Evolutionary conservation across 768 basidiomycete genomes (phyloP).

Genomic region (Pisolithus orientalis): DNA sequence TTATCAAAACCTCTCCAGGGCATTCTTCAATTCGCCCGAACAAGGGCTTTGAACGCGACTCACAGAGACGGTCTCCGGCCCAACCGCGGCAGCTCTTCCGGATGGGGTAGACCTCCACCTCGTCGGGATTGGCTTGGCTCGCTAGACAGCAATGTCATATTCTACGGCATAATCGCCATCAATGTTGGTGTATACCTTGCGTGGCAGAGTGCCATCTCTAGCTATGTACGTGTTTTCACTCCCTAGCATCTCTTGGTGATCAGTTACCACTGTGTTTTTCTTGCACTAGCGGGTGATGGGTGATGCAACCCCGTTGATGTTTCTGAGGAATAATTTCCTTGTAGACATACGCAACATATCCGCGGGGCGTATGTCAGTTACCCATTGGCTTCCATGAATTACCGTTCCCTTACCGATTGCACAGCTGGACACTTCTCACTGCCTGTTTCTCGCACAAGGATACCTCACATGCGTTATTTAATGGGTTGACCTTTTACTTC

Average conservation of each 20-base stretch:
- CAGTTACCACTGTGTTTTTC: not conserved
- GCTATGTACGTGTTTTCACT: slow-evolving; percentile 26
- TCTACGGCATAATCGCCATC: slow-evolving; percentile 58
- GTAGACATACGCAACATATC: slow-evolving; percentile 53
- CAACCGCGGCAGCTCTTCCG: slow-evolving; percentile 10
- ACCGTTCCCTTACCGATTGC: not conserved
- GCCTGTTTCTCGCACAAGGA: slow-evolving; percentile 65
- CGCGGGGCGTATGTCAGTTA: slow-evolving; percentile 58
- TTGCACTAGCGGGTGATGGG: slow-evolving; percentile 34
- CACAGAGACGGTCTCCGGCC: slow-evolving; percentile 13
- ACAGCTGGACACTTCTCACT: slow-evolving; percentile 72
- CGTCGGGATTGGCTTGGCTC: slow-evolving; percentile 37
- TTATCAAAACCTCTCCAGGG: slow-evolving; percentile 1
- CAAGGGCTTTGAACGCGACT: slow-evolving; percentile 14
- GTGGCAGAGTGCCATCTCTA: slow-evolving; percentile 42
- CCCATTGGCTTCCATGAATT: not conserved
- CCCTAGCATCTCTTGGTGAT: not conserved
- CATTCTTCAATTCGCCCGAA: slow-evolving; percentile 13
- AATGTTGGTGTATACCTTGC: slow-evolving; percentile 57
- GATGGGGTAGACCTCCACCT: slow-evolving; percentile 21
- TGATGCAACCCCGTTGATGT: slow-evolving; percentile 33
- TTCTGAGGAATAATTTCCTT: slow-evolving; percentile 61
- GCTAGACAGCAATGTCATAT: slow-evolving; percentile 46
- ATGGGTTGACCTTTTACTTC: slow-evolving; percentile 74
- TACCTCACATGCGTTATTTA: slow-evolving; percentile 60